phyloP scores from a whole-genome alignment of 108 stramenopile species.

The Poteriospumella lacustris region DNA sequence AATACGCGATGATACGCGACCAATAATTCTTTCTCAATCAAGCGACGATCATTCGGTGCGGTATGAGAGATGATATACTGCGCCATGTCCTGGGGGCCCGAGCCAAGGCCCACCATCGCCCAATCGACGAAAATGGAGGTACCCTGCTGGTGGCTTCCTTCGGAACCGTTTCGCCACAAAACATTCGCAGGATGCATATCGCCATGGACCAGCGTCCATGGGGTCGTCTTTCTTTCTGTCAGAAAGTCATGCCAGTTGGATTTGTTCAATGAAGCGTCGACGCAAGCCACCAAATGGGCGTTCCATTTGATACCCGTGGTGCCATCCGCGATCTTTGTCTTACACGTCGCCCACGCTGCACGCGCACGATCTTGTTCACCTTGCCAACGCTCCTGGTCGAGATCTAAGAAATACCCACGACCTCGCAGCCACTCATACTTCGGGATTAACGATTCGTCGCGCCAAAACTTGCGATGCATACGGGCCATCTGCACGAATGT shows the following conservation, averaged over 20 bases:
- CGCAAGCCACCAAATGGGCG: neutral
- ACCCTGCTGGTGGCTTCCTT: too few relatives aligned
- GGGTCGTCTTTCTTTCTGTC: neutral
- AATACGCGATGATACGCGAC: neutral
- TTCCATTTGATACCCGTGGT: neutral
- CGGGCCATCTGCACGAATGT: neutral
- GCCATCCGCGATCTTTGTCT: slow-evolving; percentile 6
- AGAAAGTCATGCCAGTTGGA: neutral
- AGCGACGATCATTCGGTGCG: slow-evolving; percentile 1
- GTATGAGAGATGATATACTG: slow-evolving; percentile 38
- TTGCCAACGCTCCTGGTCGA: neutral
- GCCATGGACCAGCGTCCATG: slow-evolving; percentile 39
- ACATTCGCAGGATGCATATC: slow-evolving; percentile 37
- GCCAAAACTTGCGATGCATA: slow-evolving; percentile 17
- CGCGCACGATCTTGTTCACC: neutral
- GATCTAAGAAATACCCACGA: neutral
- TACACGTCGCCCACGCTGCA: neutral
- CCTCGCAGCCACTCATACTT: slow-evolving; percentile 10
- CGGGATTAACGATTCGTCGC: too few relatives aligned
- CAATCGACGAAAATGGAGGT: slow-evolving; percentile 16
- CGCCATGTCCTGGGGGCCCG: slow-evolving; percentile 34
- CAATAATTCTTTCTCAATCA: slow-evolving; percentile 3
- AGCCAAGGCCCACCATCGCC: slow-evolving; percentile 31
- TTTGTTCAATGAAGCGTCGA: neutral
- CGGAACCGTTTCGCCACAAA: too few relatives aligned